Evolutionary conservation across 78 protist species (phyloP).

Genomic region (Dictyostelium brefeldianum): DNA sequence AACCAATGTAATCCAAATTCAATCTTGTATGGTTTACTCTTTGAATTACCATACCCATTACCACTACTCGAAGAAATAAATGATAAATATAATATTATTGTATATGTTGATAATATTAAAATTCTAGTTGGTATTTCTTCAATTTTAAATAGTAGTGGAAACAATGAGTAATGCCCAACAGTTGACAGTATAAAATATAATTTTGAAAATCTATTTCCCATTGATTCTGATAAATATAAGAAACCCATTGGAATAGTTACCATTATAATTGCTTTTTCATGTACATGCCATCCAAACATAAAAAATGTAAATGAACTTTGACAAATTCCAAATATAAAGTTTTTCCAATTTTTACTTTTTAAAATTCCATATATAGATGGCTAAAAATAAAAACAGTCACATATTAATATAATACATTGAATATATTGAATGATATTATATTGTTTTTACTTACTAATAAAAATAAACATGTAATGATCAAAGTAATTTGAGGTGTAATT

Average conservation of each 20-base stretch:
- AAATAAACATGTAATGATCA: slow-evolving; percentile 41
- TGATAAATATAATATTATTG: not conserved
- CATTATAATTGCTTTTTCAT: slow-evolving; percentile 96
- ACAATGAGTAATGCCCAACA: slow-evolving; percentile 76
- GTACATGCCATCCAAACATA: slow-evolving; percentile 97
- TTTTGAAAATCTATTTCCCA: not conserved
- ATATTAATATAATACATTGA: too few species aligned
- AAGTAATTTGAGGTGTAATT: slow-evolving; percentile 76
- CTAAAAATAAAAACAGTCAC: not conserved
- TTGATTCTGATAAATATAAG: not conserved
- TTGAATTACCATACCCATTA: not conserved
- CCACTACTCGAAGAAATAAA: not conserved
- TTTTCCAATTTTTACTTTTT: slow-evolving; percentile 7
- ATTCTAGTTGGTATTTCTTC: slow-evolving; percentile 56
- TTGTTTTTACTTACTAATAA: slow-evolving; percentile 50
- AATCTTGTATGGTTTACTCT: not conserved
- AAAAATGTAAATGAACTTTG: slow-evolving; percentile 85
- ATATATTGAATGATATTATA: not conserved
- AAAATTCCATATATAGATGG: slow-evolving; percentile 55
- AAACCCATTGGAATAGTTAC: slow-evolving; percentile 80
- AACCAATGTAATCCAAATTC: not conserved
- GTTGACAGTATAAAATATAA: slow-evolving; percentile 69
- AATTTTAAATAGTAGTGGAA: slow-evolving; percentile 42
- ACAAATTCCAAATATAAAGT: slow-evolving; percentile 47
- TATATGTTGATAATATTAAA: not conserved